Evolutionary conservation across 768 basidiomycete genomes (phyloP).

Genomic region (Pisolithus albus): DNA sequence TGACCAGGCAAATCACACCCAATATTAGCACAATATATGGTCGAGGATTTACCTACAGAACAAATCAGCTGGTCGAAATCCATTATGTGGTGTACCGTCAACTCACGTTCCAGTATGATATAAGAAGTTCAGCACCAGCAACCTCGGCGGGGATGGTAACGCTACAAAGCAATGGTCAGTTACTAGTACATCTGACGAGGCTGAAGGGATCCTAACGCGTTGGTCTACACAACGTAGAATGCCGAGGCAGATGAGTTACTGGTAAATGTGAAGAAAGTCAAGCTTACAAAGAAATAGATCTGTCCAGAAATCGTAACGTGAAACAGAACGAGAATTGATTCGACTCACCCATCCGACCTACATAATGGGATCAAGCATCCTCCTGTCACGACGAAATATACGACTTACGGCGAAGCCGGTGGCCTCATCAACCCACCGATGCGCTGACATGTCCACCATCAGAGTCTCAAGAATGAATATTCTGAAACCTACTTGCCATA

Average conservation of each 20-base stretch:
- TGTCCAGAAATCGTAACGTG: slow-evolving; percentile 10
- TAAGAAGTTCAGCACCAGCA: slow-evolving; percentile 62
- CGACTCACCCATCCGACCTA: slow-evolving; percentile 29
- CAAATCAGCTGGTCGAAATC: neutral
- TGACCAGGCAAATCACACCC: slow-evolving; percentile 50
- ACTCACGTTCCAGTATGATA: slow-evolving; percentile 65
- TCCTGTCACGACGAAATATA: neutral
- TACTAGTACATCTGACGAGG: neutral
- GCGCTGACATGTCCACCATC: slow-evolving; percentile 26
- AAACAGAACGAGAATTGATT: no score
- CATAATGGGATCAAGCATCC: neutral
- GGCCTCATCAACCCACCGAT: slow-evolving; percentile 53
- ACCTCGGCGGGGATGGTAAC: slow-evolving; percentile 66
- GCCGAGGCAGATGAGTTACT: slow-evolving; percentile 20
- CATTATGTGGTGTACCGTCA: no score
- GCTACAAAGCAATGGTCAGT: slow-evolving; percentile 14
- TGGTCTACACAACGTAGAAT: neutral
- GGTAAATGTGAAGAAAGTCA: slow-evolving; percentile 9
- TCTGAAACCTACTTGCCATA: slow-evolving; percentile 37
- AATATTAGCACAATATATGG: slow-evolving; percentile 52
- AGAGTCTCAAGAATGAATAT: neutral
- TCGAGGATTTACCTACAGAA: slow-evolving; percentile 31
- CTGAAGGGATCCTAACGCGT: slow-evolving; percentile 3
- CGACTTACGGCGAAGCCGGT: slow-evolving; percentile 51
- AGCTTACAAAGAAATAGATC: slow-evolving; percentile 50